Conservation (phyloP, 2,329 filamentous ascomycete genomes). For the Fusarium coicis region DNA sequence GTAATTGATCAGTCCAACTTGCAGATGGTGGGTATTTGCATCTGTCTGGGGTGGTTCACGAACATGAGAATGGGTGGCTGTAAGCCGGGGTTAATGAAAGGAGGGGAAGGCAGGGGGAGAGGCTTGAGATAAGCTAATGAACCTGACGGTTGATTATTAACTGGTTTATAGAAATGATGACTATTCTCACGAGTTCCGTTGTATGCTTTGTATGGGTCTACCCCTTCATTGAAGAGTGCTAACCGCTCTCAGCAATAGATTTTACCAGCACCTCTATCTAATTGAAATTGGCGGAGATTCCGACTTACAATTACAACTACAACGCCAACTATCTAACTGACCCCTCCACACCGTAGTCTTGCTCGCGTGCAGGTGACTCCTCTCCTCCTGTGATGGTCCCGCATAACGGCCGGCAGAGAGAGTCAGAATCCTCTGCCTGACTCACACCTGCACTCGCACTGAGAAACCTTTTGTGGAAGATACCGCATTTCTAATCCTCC, state of each 20-base stretch:
- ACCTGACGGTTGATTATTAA: conserved; percentile 1
- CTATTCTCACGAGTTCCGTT: conserved; percentile 16
- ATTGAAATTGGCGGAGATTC: neutral
- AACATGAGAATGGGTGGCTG: conserved; percentile 14
- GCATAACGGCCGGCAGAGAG: neutral
- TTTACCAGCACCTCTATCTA: neutral
- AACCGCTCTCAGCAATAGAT: neutral
- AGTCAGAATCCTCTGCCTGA: neutral
- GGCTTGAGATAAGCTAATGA: conserved; percentile 12
- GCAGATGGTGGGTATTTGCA: conserved; percentile 20
- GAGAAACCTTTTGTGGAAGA: neutral
- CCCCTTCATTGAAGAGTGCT: neutral
- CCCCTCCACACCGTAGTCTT: conserved; percentile 12
- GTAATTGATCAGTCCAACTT: conserved; percentile 30
- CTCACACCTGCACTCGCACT: conserved; percentile 11
- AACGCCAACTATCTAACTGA: neutral
- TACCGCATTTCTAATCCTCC: conserved; percentile 2
- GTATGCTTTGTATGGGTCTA: neutral
- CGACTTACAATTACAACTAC: neutral
- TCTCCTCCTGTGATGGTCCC: conserved; percentile 8
- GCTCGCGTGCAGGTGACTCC: conserved; percentile 18
- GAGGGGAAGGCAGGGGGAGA: conserved; percentile 9
- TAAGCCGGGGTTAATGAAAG: conserved; percentile 19
- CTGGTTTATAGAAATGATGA: conserved; percentile 27
- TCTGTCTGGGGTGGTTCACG: conserved; percentile 17